Evolutionary conservation across 2,329 filamentous ascomycete genomes (phyloP).

Genomic region (Aspergillus amoenus): DNA sequence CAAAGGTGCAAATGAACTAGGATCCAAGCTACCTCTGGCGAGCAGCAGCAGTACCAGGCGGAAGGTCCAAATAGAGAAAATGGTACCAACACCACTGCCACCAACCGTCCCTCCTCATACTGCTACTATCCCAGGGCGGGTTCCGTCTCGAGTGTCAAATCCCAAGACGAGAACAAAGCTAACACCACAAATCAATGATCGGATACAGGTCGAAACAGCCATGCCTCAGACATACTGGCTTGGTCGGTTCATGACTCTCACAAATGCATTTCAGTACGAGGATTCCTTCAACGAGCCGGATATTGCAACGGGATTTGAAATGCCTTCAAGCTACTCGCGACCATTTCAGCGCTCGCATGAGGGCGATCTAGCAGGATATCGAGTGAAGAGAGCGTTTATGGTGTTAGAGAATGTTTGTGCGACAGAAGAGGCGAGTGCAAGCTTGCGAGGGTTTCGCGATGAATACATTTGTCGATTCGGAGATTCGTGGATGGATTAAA

Average conservation of each 20-base stretch:
- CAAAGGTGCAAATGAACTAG: neutral
- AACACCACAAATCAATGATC: conserved; percentile 2
- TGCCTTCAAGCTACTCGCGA: conserved; percentile 22
- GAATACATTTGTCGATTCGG: conserved; percentile 25
- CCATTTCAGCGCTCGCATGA: conserved; percentile 13
- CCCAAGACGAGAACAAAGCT: conserved; percentile 5
- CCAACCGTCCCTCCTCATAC: neutral
- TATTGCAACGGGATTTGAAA: conserved; percentile 25
- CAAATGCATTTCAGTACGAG: conserved; percentile 32
- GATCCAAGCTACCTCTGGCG: neutral
- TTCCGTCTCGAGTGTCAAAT: neutral
- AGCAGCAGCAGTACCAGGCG: conserved; percentile 11
- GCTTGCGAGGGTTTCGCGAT: conserved; percentile 30
- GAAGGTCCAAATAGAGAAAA: conserved; percentile 12
- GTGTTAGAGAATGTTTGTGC: conserved; percentile 34
- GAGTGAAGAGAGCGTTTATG: conserved; percentile 34
- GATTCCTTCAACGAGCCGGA: conserved; percentile 33
- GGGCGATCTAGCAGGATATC: conserved; percentile 19
- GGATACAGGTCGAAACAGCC: conserved; percentile 23
- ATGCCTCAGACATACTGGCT: conserved; percentile 32
- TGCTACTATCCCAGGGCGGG: neutral
- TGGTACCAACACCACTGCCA: conserved; percentile 11
- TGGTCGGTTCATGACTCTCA: conserved; percentile 31
- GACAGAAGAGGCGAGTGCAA: conserved; percentile 35
- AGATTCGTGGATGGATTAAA: conserved; percentile 20